Evolutionary conservation across 2,329 filamentous ascomycete genomes (phyloP), one percentile per base, ranked within the genome.

Genomic region (Fonsecaea pedrosoi): DNA sequence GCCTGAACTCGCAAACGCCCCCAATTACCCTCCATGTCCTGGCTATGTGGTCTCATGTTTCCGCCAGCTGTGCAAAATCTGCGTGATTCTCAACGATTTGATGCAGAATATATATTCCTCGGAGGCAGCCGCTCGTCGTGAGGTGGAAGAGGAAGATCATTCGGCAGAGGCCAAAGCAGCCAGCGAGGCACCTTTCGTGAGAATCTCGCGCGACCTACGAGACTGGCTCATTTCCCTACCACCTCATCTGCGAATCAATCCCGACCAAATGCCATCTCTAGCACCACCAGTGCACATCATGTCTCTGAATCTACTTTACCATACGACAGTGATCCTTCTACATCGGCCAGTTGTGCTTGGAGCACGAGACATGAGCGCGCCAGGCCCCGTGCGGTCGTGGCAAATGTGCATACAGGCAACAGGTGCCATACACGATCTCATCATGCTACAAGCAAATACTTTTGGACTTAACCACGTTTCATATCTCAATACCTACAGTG

Each of bases 271-370:
- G 66, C 70, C 71, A 7, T 60, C 63, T 8, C 61, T 72, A 1
- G 74, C 75, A 6, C 81, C 82, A 10, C 82, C 82, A 1, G 81
- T 80, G 15, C 81, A 83, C 65, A 77, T 82, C 1, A 74, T 84
- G 42, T 82, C 79, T 64, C 73, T 83, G 0, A 77, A 81, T 45
- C 78, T 83, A 3, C 81, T 85, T 72, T 83, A 84, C 48, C 78
- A 86, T 62, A 82, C 83, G 0, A 77, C 85, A 0, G 73, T 82
- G 0, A 86, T 87, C 5, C 80, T 87, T 0, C 76, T 87, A 0
- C 84, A 86, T 67, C 83, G 82, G 6, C 84, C 84, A 0, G 85
- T 86, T 32, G 80, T 86, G 15, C 62, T 73, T 12, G 70, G 66
- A 38, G 58, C 69, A 10, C 60, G 62, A 13, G 61, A 70, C 38